Evolutionary conservation across 441 rosid species (phyloP).

Genomic region (Flueggea neowawraea): DNA sequence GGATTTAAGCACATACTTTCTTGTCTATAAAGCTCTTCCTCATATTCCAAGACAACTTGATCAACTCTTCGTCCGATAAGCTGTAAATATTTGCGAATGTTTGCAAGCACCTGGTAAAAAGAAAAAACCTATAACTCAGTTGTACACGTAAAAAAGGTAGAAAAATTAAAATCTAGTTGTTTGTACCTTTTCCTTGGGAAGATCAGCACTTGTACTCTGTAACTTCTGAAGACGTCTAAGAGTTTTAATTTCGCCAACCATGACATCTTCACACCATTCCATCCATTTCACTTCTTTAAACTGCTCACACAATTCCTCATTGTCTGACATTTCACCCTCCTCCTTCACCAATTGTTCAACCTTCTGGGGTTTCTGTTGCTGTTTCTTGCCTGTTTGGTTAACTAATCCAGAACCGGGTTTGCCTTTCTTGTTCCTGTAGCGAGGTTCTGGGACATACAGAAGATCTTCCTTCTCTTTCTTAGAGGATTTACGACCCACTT

Average conservation of each 20-base stretch:
- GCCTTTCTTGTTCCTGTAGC: constrained; percentile 49
- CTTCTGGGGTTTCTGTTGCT: constrained; percentile 54
- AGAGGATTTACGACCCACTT: constrained; percentile 65
- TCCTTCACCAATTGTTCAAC: constrained; percentile 83
- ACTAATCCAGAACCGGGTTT: constrained; percentile 41
- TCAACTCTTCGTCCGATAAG: constrained; percentile 88
- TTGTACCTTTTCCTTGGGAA: constrained; percentile 89
- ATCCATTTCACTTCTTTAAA: constrained; percentile 98
- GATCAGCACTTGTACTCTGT: constrained; percentile 95
- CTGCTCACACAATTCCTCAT: constrained; percentile 89
- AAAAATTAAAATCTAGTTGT: not conserved
- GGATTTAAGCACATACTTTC: constrained; percentile 58
- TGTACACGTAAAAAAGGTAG: not conserved
- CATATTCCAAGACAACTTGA: constrained; percentile 68
- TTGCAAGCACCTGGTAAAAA: constrained; percentile 72
- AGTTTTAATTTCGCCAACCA: constrained; percentile 80
- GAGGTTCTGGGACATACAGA: constrained; percentile 36
- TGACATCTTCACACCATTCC: constrained; percentile 99
- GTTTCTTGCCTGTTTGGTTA: constrained; percentile 37
- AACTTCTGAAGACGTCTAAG: constrained; percentile 75
- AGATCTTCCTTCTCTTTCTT: constrained; percentile 62
- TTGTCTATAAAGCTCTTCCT: constrained; percentile 67
- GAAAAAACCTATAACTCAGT: not conserved
- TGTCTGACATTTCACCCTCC: constrained; percentile 99
- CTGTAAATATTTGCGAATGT: constrained; percentile 90